Evolutionary conservation across 129 eudicot genomes (phyloP).

Genomic region (Dittrichia graveolens): DNA sequence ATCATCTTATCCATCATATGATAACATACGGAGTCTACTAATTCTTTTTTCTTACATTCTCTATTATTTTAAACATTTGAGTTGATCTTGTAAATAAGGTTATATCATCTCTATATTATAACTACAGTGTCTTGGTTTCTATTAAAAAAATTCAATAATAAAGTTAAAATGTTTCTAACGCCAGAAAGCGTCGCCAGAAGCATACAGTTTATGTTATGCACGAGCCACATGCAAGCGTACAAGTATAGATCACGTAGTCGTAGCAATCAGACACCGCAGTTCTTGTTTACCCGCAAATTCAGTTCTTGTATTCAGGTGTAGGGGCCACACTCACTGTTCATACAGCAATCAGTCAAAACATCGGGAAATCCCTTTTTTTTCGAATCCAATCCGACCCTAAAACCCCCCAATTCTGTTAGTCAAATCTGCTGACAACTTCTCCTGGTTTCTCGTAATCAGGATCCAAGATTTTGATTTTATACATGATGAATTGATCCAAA

Average conservation of each 20-base stretch:
- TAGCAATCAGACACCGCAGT: not conserved
- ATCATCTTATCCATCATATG: too few relatives aligned
- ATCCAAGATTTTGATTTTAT: not conserved
- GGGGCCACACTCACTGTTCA: conserved; percentile 23
- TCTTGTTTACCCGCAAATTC: conserved; percentile 22
- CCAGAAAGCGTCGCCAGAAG: not conserved
- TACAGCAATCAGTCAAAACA: conserved; percentile 18
- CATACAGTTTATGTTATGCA: not conserved
- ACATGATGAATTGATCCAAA: conserved; percentile 1
- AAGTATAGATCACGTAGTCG: conserved; percentile 5
- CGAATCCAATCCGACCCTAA: conserved; percentile 16
- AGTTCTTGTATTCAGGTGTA: conserved; percentile 21
- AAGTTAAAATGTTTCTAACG: not conserved
- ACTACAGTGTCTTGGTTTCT: too few relatives aligned
- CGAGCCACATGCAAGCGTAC: conserved; percentile 16
- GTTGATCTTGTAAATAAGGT: too few relatives aligned
- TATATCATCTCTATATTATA: too few relatives aligned
- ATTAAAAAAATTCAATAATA: not conserved
- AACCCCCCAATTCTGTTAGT: conserved; percentile 19
- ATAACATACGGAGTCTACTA: too few relatives aligned
- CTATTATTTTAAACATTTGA: too few relatives aligned
- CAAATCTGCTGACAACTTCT: conserved; percentile 25
- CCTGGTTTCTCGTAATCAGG: not conserved
- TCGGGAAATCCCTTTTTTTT: conserved; percentile 21
- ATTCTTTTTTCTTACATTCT: too few relatives aligned